Conservation (phyloP, 108 stramenopile species). For the Schizochytrium sp. region DNA sequence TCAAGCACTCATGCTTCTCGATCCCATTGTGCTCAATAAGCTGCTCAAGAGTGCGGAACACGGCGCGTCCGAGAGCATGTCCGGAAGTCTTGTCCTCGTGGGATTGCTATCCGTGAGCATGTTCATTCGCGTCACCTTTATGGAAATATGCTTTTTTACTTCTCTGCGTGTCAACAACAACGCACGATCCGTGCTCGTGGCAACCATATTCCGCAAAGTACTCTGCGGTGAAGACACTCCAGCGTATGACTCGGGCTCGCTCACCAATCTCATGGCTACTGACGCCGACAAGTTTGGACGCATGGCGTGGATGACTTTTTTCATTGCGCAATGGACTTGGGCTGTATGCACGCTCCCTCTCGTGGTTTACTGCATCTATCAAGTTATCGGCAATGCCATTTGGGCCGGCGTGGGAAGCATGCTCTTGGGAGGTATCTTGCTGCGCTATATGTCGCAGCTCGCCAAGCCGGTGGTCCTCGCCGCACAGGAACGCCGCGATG, state of each 20-base stretch:
- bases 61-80: not conserved
- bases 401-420: not conserved
- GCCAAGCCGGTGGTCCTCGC: not conserved
- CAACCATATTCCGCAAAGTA: not conserved
- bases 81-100: not conserved
- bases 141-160: slow-evolving; percentile 19
- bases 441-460: not conserved
- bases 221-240: not conserved
- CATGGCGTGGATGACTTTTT: not conserved
- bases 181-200: not conserved
- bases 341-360: not conserved
- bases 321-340: slow-evolving; percentile 11
- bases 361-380: not conserved
- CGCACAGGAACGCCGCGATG: not conserved
- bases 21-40: not conserved
- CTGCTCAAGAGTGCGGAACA: not conserved
- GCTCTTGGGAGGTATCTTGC: not conserved
- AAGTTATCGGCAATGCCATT: not conserved
- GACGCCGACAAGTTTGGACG: slow-evolving; percentile 6
- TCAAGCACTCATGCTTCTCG: not conserved
- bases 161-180: not conserved
- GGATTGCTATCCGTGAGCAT: not conserved
- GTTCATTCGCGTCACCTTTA: slow-evolving; percentile 15
- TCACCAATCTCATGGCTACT: slow-evolving; percentile 18
- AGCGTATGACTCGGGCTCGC: not conserved